Base-by-base conservation (phyloP, 805 yeast genomes). In the Candida sithepensis region DNA sequence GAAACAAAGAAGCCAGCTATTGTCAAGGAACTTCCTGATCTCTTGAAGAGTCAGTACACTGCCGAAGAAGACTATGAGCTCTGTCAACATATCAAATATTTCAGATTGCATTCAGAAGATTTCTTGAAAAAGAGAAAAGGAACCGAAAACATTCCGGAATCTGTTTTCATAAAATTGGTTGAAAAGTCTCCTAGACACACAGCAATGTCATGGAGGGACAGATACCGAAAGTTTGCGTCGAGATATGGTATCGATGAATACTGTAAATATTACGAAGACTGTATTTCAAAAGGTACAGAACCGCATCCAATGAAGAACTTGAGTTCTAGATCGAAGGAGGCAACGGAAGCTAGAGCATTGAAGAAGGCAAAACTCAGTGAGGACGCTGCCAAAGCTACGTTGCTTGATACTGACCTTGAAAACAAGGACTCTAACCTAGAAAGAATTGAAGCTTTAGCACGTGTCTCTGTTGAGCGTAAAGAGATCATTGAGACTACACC, bases 151-250 rank as follows among this genome's bases (percentile, higher is more conserved):
- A 59, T 64, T 33, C 71, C 70, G 2, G 70, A 67, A 53, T 58
- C 69, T 18, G 70, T 74, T 18, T 75, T 73, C 55, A 68, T 66
- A 16, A 61, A 62, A 20, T 60, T 76, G 49, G 67, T 71, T 40
- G 61, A 66, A 30, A 59, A 58, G 34, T 60, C 68, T 46, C 77
- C 84, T 10, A 67, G 73, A 33, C 94, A 87, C 63, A 70, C 86
- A 3, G 73, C 74, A 41, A 76, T 78, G 58, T 82, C 91, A n/a
- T 87, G 92, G 91, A 79, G 94, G 63, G 94, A 86, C 61, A 73
- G 94, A 52, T 86, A 78, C 62, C 70, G 92, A 54, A 86, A 85
- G 64, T 85, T 84, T 65, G 79, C 84, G 10, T 63, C 77, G 3
- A 70, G 71, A n/a, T 81, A 74, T 57, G 90, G 90, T 26, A 71